Base-by-base conservation (phyloP, 257 asterid species). In the Linaria vulgaris region DNA sequence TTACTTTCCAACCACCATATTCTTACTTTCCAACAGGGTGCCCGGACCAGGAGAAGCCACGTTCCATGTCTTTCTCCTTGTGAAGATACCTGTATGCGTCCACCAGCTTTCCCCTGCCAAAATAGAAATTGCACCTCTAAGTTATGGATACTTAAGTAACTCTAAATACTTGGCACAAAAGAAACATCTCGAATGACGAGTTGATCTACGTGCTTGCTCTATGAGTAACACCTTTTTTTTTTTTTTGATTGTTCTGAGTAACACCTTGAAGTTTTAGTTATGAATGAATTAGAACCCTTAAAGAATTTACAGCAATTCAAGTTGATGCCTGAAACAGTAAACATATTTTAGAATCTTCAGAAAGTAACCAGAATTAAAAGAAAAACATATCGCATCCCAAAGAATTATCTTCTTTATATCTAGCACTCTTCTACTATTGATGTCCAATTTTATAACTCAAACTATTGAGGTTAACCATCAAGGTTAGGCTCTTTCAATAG, bases 21-120 rank as follows among this genome's bases (percentile, higher is more conserved):
- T 64, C 95, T 85, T 82, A 86, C 96, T 87, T 89, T 37, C 99
- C 99, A 19, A 89, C 31, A 17, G 99, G 99, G 67, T 89, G 79
- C 56, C 99, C 99, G 0, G 99, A 92, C 99, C 99, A 92, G 34
- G 99, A 92, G 80, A 92, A 89, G 66, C 99, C 99, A 38, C 69
- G 70, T 47, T 89, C 95, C 86, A 83, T 82, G 78, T 87, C 96
- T 66, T 74, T 76, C 64, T 83, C 91, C 84, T 81, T 79, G 79
- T 92, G 95, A 50, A 89, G 67, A 73, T 78, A 68, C 74, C 97
- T 83, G 57, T 89, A 89, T 46, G 91, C 96, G 78, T 92, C 99
- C 45, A 92, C 77, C 16, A 89, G 83, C 79, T 71, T 76, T 43
- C 96, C 99, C 78, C 97, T 90, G 80, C 24, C 52, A 14, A 19